These are phyloP conservation scores for Pyrenochaeta sp. DNA, from an alignment of 2,329 filamentous ascomycete species.

Conservation along the genomic window DNA sequence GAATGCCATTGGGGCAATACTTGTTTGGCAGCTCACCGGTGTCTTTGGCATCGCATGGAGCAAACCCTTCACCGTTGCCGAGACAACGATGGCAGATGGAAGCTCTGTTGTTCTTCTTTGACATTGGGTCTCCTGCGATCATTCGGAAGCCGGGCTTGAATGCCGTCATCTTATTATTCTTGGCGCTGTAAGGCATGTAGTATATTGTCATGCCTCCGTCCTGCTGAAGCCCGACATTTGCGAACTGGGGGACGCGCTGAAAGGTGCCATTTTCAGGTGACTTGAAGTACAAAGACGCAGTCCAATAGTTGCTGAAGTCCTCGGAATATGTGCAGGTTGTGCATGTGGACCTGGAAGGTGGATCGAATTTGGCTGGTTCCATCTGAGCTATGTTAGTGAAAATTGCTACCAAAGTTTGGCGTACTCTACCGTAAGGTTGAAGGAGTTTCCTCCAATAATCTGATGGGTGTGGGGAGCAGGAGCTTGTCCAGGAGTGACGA, in stretches of 20 bases:
- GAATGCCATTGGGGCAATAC: conserved; percentile 79
- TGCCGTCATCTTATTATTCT: conserved; percentile 66
- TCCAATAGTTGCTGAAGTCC: conserved; percentile 46
- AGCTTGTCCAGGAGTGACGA: conserved; percentile 37
- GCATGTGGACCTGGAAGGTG: conserved; percentile 34
- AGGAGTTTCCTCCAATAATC: conserved; percentile 44
- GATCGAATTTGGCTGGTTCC: conserved; percentile 37
- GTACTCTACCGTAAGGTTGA: conserved; percentile 40
- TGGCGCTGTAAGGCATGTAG: conserved; percentile 76
- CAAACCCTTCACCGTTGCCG: conserved; percentile 27
- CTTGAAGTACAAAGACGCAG: conserved; percentile 41
- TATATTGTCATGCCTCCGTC: conserved; percentile 60
- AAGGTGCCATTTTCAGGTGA: conserved; percentile 46
- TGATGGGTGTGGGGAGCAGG: conserved; percentile 44
- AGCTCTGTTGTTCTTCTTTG: conserved; percentile 29
- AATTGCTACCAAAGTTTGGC: not conserved
- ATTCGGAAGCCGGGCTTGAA: conserved; percentile 78
- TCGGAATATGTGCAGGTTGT: conserved; percentile 42
- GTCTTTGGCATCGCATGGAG: conserved; percentile 36
- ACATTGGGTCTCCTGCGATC: conserved; percentile 67
- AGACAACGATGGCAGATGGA: conserved; percentile 32
- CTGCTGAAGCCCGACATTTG: conserved; percentile 41
- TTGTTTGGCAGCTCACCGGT: conserved; percentile 62
- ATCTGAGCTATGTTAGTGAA: conserved; percentile 33
- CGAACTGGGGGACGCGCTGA: conserved; percentile 41